Conservation (phyloP, 345 rosid genomes). For the Cardiospermum halicacabum region DNA sequence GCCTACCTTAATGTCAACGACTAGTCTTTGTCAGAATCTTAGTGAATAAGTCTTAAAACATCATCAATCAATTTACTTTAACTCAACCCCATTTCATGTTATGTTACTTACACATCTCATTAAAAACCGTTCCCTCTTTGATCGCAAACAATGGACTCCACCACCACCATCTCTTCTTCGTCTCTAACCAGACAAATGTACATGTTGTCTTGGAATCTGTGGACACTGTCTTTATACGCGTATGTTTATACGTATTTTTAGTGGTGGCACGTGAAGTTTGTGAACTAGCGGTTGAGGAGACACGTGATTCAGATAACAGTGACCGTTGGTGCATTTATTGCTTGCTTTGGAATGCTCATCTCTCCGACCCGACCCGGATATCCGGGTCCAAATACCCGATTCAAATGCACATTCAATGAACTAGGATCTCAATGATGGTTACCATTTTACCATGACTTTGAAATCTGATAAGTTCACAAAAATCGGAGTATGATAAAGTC, state of each 20-base stretch:
- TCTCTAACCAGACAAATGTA: too few relatives aligned
- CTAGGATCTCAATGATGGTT: too few relatives aligned
- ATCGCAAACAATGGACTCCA: background rate
- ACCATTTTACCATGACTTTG: too few relatives aligned
- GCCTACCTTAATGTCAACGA: conserved; percentile 11
- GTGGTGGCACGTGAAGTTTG: conserved; percentile 18
- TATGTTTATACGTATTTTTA: background rate
- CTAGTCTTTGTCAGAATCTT: conserved; percentile 23
- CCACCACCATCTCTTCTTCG: too few relatives aligned
- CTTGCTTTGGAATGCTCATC: background rate
- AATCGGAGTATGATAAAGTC: too few relatives aligned
- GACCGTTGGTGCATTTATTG: conserved; percentile 39
- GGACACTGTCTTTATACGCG: too few relatives aligned
- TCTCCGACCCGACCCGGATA: background rate
- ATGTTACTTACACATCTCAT: background rate
- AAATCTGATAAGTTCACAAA: too few relatives aligned
- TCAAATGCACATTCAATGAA: too few relatives aligned
- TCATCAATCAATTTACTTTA: conserved; percentile 1
- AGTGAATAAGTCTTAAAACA: background rate
- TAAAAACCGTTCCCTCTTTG: background rate
- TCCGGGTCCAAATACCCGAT: too few relatives aligned
- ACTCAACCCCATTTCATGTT: background rate
- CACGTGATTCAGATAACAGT: conserved; percentile 25
- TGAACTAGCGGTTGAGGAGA: conserved; percentile 24
- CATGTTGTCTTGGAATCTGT: conserved; percentile 19